Conservation (phyloP, 257 asterid species). For the Datura wrightii region DNA sequence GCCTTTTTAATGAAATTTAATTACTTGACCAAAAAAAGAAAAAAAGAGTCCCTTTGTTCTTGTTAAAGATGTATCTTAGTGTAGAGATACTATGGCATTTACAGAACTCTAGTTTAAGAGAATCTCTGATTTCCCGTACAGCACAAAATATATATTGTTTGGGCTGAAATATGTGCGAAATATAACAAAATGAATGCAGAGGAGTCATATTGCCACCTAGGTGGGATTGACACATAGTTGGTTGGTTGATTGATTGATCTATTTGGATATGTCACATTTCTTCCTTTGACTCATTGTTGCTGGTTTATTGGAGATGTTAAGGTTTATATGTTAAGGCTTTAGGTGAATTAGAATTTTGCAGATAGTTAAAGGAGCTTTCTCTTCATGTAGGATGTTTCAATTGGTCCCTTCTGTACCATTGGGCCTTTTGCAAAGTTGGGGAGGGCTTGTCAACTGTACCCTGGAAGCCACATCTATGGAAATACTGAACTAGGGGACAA, state of each 20-base stretch:
- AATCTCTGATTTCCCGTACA: not conserved
- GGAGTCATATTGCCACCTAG: not conserved
- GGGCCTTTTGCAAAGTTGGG: conserved; percentile 87
- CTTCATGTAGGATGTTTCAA: conserved; percentile 69
- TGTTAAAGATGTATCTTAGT: not conserved
- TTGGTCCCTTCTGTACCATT: conserved; percentile 89
- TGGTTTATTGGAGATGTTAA: not conserved
- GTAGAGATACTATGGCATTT: not conserved
- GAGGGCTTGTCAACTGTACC: conserved; percentile 64
- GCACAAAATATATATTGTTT: not conserved
- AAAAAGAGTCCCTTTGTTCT: not conserved
- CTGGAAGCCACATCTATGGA: conserved; percentile 89
- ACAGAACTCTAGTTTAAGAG: not conserved
- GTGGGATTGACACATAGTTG: not conserved
- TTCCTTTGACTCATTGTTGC: not conserved
- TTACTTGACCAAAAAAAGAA: conserved; percentile 16
- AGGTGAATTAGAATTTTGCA: conserved; percentile 11
- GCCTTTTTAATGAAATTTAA: not conserved
- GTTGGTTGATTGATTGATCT: not conserved
- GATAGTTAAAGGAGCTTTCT: conserved; percentile 36
- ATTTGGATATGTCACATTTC: not conserved
- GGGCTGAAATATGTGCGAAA: not conserved
- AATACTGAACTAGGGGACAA: conserved; percentile 76
- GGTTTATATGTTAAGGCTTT: not conserved
- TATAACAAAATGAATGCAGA: not conserved